Evolutionary conservation across 306 rosid genomes (phyloP), one percentile per base, ranked within the genome.

Genomic region (Prinsepia uniflora): DNA sequence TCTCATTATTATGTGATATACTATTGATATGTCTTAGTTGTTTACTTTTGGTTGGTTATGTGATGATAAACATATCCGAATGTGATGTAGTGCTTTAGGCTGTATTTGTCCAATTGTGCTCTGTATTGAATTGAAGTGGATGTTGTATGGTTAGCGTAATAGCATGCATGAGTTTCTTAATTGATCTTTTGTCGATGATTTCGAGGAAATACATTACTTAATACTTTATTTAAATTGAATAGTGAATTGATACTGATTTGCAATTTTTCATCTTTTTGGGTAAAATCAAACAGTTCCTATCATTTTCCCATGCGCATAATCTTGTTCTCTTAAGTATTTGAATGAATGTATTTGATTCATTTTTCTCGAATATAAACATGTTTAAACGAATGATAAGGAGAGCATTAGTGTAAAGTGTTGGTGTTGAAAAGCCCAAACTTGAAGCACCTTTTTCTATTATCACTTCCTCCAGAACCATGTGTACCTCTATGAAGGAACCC

Each of bases 251-350:
- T 68, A 48, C 14, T 12, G 62, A 36, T 56, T 68, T 68, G 67
- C 67, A 40, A 17, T 39, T 62, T 7, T 18, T 62, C 3, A 10
- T 13, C 36, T 6, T 4, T 56, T 20, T 10, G 22, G 2, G 15
- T 18, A 24, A 40, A 40, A n/a, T 36, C 39, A 19, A 8, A 15
- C 19, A 77, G 22, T 78, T 73, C 76, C 56, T 65, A 9, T 62
- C 71, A 14, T 62, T 80, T 63, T 79, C 74, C 56, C 60, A 74
- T 77, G 66, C 20, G 71, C 77, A 81, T 78, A 67, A 83, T 56
- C 63, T 68, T 71, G 86, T 66, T 81, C 75, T 54, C 78, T 0
- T 6, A 41, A n/a, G 40, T 2, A 12, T n/a, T n/a, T n/a, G 1
- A 61, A 17, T 7, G 6, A 30, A 13, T 30, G 64, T 4, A 58